Conservation (phyloP, 1,139 yeast genomes). For the Hemisphaericaspora xylofermentans region DNA sequence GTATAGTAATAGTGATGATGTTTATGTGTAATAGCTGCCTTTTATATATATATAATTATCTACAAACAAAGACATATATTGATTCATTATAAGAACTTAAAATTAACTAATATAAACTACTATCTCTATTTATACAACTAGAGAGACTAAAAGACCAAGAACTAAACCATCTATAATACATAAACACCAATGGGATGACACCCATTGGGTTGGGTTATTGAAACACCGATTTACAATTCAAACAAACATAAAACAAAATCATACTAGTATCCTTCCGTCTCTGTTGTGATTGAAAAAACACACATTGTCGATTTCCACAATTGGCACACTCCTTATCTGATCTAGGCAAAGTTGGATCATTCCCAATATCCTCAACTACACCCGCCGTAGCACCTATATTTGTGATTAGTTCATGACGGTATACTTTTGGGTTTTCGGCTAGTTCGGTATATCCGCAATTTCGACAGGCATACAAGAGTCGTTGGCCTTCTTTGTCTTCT, state of each 20-base stretch:
- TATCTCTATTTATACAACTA: too few species aligned
- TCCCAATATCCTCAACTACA: slow-evolving; percentile 92
- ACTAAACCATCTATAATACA: slow-evolving; percentile 3
- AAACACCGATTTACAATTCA: slow-evolving; percentile 80
- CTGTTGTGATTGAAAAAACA: slow-evolving; percentile 95
- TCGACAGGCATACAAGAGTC: slow-evolving; percentile 88
- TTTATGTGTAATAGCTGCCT: neutral
- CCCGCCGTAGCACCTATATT: slow-evolving; percentile 96
- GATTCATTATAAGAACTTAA: too few species aligned
- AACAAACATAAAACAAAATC: slow-evolving; percentile 92
- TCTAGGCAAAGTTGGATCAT: slow-evolving; percentile 94
- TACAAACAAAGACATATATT: too few species aligned
- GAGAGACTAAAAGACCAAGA: neutral
- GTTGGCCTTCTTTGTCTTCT: slow-evolving; percentile 75
- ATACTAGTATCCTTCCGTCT: slow-evolving; percentile 91
- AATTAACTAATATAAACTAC: too few species aligned
- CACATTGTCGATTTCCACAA: slow-evolving; percentile 87
- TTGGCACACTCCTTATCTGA: slow-evolving; percentile 91
- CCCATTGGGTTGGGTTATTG: slow-evolving; percentile 13
- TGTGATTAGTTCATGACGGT: slow-evolving; percentile 88
- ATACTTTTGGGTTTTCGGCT: slow-evolving; percentile 86
- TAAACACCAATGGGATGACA: neutral
- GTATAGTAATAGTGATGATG: neutral
- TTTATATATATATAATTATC: neutral
- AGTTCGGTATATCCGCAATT: slow-evolving; percentile 92